These are phyloP conservation scores for Xenosphaeropsis pyriputrescens DNA, from an alignment of 2,329 filamentous ascomycete genomes.

Conservation along the genomic window DNA sequence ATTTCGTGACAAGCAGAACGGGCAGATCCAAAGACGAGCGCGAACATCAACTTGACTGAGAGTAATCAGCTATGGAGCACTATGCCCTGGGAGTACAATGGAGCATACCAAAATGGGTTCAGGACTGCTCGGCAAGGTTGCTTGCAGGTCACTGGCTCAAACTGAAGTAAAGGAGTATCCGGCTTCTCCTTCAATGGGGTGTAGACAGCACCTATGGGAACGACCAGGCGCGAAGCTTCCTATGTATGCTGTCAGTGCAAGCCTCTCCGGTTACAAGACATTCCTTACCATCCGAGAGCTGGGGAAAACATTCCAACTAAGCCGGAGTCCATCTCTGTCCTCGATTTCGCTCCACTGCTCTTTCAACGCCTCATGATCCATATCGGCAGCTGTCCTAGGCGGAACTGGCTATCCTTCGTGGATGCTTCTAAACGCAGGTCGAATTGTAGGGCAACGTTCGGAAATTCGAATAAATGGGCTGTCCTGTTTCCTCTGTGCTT, in stretches of 20 bases:
- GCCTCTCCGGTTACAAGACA: neutral
- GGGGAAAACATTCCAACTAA: constrained; percentile 98
- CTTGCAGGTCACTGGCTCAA: constrained; percentile 95
- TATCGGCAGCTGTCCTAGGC: constrained; percentile 19
- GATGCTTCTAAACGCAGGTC: too few species aligned
- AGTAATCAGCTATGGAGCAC: constrained; percentile 10
- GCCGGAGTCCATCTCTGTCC: constrained; percentile 85
- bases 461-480: too few species aligned
- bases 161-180: constrained; percentile 77
- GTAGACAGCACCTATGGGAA: constrained; percentile 91
- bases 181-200: constrained; percentile 92
- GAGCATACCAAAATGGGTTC: constrained; percentile 82
- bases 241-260: constrained; percentile 25
- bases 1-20: constrained; percentile 76
- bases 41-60: constrained; percentile 68
- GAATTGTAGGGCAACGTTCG: too few species aligned
- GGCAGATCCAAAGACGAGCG: constrained; percentile 76
- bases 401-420: too few species aligned
- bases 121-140: constrained; percentile 87
- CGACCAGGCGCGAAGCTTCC: constrained; percentile 89
- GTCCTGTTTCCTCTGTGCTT: neutral
- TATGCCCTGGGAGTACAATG: constrained; percentile 6
- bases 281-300: constrained; percentile 82
- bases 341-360: constrained; percentile 95
- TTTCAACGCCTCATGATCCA: constrained; percentile 90